These are phyloP conservation scores for Gnaphalium uliginosum DNA, from an alignment of 129 eudicot species.

Conservation along the genomic window DNA sequence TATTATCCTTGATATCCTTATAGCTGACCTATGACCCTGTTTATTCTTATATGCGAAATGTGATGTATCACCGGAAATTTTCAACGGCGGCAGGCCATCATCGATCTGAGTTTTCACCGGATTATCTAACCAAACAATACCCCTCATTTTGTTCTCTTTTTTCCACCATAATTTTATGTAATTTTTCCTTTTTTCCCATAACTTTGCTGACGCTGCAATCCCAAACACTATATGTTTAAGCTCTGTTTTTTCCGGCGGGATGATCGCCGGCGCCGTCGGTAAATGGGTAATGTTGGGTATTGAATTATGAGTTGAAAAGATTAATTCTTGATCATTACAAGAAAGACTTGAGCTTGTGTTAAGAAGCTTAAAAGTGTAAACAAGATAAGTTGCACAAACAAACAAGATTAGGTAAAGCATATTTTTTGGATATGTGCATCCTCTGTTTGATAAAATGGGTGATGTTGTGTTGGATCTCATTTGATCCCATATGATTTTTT, in stretches of 20 bases:
- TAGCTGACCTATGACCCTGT: constrained; percentile 94
- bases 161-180: constrained; percentile 92
- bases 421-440: constrained; percentile 52
- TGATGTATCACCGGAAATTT: constrained; percentile 72
- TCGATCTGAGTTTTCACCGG: constrained; percentile 39
- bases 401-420: constrained; percentile 64
- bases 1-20: constrained; percentile 78
- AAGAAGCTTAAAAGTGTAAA: constrained; percentile 72
- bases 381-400: constrained; percentile 66
- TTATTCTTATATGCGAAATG: constrained; percentile 62
- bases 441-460: constrained; percentile 34
- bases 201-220: constrained; percentile 85
- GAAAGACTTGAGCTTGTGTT: constrained; percentile 30
- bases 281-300: constrained; percentile 22
- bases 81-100: constrained; percentile 60
- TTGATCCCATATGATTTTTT: constrained; percentile 49
- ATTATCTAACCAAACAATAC: constrained; percentile 82
- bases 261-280: not conserved
- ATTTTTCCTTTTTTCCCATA: constrained; percentile 69
- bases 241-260: constrained; percentile 43
- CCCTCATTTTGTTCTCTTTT: constrained; percentile 63
- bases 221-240: constrained; percentile 78
- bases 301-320: constrained; percentile 23
- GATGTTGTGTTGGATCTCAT: constrained; percentile 27
- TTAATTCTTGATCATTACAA: constrained; percentile 32